A percentile compares a stretch with the other conserved stretches of the same genome.
phyloP scores from a whole-genome alignment of 176 grass and related monocot genomes.

The Paspalum vaginatum region DNA sequence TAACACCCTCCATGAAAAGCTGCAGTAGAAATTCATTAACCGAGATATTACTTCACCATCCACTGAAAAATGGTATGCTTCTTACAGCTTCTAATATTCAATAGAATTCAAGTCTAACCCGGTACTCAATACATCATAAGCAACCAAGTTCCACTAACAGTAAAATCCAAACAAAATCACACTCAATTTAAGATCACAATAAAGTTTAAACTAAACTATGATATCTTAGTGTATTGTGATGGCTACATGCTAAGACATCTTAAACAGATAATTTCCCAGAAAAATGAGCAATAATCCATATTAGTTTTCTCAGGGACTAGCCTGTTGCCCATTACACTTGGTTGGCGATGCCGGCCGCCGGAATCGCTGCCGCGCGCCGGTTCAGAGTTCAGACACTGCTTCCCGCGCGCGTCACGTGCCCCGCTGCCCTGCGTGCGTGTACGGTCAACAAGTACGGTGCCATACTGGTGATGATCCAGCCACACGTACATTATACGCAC shows the following conservation, averaged over 20 bases:
- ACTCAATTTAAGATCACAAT: background rate
- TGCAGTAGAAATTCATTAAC: slow-evolving; percentile 45
- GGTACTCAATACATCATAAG: background rate
- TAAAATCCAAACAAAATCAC: slow-evolving; percentile 20
- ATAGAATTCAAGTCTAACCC: background rate
- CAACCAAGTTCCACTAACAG: background rate
- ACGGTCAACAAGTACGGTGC: no score
- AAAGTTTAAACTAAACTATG: slow-evolving; percentile 10
- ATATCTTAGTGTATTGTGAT: background rate
- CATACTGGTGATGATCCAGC: no score
- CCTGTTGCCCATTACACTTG: no score
- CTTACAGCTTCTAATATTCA: background rate
- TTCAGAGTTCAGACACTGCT: no score
- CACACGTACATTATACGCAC: no score
- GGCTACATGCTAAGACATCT: background rate
- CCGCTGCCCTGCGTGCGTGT: no score
- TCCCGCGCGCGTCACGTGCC: no score
- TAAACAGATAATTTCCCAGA: background rate
- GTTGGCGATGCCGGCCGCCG: no score
- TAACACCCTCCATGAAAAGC: slow-evolving; percentile 82
- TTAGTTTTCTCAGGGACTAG: slow-evolving; percentile 18
- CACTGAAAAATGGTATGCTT: background rate
- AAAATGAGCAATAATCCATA: background rate
- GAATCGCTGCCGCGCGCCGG: no score
- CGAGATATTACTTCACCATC: slow-evolving; percentile 1